A percentile compares a stretch with the other conserved stretches of the same genome.
Evolutionary conservation across 495 filamentous ascomycete species (phyloP).

Genomic region (Penicillium steckii): DNA sequence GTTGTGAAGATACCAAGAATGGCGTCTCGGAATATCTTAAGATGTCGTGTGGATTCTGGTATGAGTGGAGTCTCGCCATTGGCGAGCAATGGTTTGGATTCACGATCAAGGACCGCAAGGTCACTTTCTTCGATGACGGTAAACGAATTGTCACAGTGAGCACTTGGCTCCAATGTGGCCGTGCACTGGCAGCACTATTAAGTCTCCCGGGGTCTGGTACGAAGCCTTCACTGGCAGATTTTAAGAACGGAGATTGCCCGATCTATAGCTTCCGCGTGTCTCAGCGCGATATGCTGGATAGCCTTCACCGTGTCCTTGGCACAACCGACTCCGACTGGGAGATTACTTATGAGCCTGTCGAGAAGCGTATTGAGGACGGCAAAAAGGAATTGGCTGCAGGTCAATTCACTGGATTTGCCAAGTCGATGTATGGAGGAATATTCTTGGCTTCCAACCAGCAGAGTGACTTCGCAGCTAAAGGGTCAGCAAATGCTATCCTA

Average conservation of each 20-base stretch:
- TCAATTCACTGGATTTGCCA: slow-evolving; percentile 19
- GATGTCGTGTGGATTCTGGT: slow-evolving; percentile 52
- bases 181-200: slow-evolving; percentile 42
- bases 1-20: slow-evolving; percentile 34
- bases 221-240: slow-evolving; percentile 27
- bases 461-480: slow-evolving; percentile 39
- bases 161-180: slow-evolving; percentile 47
- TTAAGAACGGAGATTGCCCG: slow-evolving; percentile 38
- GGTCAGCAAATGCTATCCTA: slow-evolving; percentile 46
- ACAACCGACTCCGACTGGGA: slow-evolving; percentile 52
- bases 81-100: slow-evolving; percentile 43
- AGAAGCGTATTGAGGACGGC: slow-evolving; percentile 44
- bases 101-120: slow-evolving; percentile 34
- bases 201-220: slow-evolving; percentile 31
- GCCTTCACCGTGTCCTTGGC: slow-evolving; percentile 51
- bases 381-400: slow-evolving; percentile 41
- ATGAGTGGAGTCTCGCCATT: slow-evolving; percentile 46
- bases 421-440: slow-evolving; percentile 47
- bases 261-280: slow-evolving; percentile 48
- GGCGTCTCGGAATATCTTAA: slow-evolving; percentile 48
- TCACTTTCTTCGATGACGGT: slow-evolving; percentile 53
- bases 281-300: slow-evolving; percentile 55
- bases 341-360: slow-evolving; percentile 40
- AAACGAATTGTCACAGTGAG: slow-evolving; percentile 33
- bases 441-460: slow-evolving; percentile 44